Evolutionary conservation across 2,329 filamentous ascomycete genomes (phyloP), one percentile per base, ranked within the genome.

Genomic region (Chalara sp.): DNA sequence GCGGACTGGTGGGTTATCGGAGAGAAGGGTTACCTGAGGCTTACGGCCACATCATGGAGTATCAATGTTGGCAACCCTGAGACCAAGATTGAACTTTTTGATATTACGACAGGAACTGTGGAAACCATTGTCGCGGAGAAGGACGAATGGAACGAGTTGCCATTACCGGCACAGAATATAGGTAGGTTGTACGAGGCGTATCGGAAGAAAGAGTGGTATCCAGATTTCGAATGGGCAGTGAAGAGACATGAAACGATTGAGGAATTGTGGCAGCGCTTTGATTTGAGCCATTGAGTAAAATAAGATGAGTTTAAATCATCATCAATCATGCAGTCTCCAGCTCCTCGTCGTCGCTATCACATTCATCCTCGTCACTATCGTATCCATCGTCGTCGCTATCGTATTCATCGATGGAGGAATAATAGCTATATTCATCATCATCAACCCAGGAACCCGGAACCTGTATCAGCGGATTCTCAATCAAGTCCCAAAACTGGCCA

Each of bases 131-230:
- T 72, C 66, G 62, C 67, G 6, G 80, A 72, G 68, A 63, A 68
- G 6, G 70, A 71, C 3, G 76, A 71, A 64, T 74, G 67, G 10
- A 69, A 71, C 2, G 76, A 72, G 8, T 53, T 80, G 13, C 71
- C 75, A 0, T 35, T 70, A 1, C 57, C 66, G 3, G 71, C 70
- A 1, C 69, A 75, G 48, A 76, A 73, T 55, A 74, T 84, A 31
- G 80, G 72, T 0, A 70, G 70, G 21, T 57, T 81, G 0, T 84
- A 83, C 64, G 80, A 85, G 57, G 70, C 68, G 1, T 80, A 73
- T 65, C 75, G 76, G 5, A 67, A 64, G 53, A 57, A 61, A 11
- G 56, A 63, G 12, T 59, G 70, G 49, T 66, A 68, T 54, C 74
- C 69, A 44, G 62, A 69, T 13, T 74, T 74, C 61, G 68, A 68